phyloP scores from a whole-genome alignment of 441 rosid species.

The Manihot esculenta region DNA sequence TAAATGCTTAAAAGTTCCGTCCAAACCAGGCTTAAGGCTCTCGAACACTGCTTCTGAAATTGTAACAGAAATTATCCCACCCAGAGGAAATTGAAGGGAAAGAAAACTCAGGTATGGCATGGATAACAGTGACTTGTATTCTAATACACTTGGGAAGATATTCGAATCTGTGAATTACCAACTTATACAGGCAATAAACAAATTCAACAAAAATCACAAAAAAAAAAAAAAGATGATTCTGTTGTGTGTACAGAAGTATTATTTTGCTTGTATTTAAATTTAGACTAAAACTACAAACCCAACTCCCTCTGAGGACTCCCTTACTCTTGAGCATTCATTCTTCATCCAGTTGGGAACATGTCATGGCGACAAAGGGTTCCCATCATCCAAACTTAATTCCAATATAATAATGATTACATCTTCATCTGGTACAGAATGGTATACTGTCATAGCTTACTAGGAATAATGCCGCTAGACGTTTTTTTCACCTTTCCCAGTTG shows the following conservation, averaged over 20 bases:
- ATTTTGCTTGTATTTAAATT: background rate
- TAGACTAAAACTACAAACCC: background rate
- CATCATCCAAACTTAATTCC: background rate
- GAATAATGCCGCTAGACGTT: constrained; percentile 35
- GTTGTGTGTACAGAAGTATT: background rate
- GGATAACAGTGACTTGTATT: too few relatives aligned
- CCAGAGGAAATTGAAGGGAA: too few relatives aligned
- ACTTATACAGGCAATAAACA: too few relatives aligned
- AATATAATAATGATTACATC: background rate
- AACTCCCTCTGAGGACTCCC: background rate
- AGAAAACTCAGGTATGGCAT: too few relatives aligned
- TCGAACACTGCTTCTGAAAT: too few relatives aligned
- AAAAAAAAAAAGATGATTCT: too few relatives aligned
- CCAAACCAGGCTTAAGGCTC: too few relatives aligned
- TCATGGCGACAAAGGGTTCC: background rate
- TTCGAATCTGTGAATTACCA: too few relatives aligned
- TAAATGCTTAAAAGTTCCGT: too few relatives aligned
- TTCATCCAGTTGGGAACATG: background rate
- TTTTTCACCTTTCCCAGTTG: constrained; percentile 30
- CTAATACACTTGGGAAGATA: too few relatives aligned
- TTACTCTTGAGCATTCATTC: background rate
- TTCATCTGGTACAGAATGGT: background rate
- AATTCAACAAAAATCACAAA: too few relatives aligned
- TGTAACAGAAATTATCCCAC: too few relatives aligned
- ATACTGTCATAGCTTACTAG: constrained; percentile 65